A percentile compares a stretch with the other conserved stretches of the same genome.
These are phyloP conservation scores for Pseudocercospora macadamiae DNA, from an alignment of 2,329 filamentous ascomycete species.

Conservation along the genomic window DNA sequence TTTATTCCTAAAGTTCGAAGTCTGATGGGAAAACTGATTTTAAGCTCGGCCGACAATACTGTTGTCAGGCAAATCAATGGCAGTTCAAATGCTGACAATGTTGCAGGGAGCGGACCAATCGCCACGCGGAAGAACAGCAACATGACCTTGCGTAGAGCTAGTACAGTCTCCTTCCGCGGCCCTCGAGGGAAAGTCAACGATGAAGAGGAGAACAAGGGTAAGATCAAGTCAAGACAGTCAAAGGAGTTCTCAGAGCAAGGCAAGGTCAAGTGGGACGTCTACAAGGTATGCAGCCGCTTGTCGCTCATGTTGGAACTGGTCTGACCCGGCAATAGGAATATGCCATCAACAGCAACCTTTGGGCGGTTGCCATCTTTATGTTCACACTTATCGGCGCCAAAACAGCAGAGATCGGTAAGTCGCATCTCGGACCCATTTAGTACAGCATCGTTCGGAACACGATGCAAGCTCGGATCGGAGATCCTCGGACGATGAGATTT, in stretches of 20 bases:
- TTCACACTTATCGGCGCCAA: slow-evolving; percentile 77
- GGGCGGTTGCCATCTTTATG: slow-evolving; percentile 80
- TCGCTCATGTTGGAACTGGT: background rate
- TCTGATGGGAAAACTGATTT: background rate
- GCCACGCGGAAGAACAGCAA: slow-evolving; percentile 69
- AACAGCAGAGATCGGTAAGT: slow-evolving; percentile 74
- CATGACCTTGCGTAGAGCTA: slow-evolving; percentile 83
- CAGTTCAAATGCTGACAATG: slow-evolving; percentile 4
- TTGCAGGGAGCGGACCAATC: slow-evolving; percentile 26
- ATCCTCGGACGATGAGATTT: slow-evolving; percentile 26
- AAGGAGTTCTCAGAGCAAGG: slow-evolving; percentile 93
- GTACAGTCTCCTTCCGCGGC: slow-evolving; percentile 85
- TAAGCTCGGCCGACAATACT: background rate
- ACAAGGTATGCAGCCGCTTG: slow-evolving; percentile 50
- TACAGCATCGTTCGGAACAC: background rate
- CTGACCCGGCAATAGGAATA: slow-evolving; percentile 64
- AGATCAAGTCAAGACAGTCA: slow-evolving; percentile 74
- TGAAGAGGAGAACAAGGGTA: slow-evolving; percentile 65
- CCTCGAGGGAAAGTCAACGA: slow-evolving; percentile 82
- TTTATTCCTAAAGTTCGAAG: background rate
- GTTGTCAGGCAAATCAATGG: background rate
- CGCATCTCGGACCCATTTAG: background rate
- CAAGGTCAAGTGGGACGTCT: slow-evolving; percentile 97
- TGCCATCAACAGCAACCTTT: slow-evolving; percentile 88
- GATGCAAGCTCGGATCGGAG: slow-evolving; percentile 17